A percentile compares a stretch with the other conserved stretches of the same genome.
Evolutionary conservation across 768 basidiomycete species (phyloP).

Genomic region (Tephrocybe rancida): DNA sequence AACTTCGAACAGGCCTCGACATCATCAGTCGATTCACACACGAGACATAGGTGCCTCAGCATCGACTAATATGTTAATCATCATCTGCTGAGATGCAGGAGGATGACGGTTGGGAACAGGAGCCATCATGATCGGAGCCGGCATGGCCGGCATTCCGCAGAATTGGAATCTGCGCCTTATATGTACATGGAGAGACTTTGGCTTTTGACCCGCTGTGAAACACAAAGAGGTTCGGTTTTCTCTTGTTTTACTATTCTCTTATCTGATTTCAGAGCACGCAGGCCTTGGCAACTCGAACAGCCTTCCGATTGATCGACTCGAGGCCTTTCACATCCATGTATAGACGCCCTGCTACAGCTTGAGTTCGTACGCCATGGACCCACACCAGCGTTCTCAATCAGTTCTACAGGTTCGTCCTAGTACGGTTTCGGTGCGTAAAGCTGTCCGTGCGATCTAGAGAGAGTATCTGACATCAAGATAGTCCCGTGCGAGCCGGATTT

Average conservation of each 20-base stretch:
- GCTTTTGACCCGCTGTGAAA: no score
- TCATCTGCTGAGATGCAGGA: no score
- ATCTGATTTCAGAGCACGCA: neutral
- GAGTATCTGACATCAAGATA: conserved; percentile 12
- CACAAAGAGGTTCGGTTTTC: neutral
- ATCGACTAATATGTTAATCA: no score
- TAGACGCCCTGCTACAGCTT: neutral
- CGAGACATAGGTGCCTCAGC: no score
- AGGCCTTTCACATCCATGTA: conserved; percentile 6
- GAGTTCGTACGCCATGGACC: conserved; percentile 20
- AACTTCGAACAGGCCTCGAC: no score
- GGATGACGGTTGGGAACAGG: no score
- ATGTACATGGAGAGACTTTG: no score
- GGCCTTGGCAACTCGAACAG: neutral
- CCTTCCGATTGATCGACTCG: conserved; percentile 8
- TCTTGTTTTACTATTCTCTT: no score
- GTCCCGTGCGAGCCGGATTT: conserved; percentile 36
- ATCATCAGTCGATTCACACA: no score
- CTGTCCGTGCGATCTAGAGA: neutral
- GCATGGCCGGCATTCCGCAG: no score
- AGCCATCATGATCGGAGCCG: no score
- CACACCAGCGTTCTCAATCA: conserved; percentile 22
- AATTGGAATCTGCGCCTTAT: no score
- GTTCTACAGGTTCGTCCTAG: conserved; percentile 18
- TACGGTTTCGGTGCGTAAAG: conserved; percentile 22